Evolutionary conservation across 2,329 filamentous ascomycete species (phyloP).

Genomic region (Sporothrix protearum): DNA sequence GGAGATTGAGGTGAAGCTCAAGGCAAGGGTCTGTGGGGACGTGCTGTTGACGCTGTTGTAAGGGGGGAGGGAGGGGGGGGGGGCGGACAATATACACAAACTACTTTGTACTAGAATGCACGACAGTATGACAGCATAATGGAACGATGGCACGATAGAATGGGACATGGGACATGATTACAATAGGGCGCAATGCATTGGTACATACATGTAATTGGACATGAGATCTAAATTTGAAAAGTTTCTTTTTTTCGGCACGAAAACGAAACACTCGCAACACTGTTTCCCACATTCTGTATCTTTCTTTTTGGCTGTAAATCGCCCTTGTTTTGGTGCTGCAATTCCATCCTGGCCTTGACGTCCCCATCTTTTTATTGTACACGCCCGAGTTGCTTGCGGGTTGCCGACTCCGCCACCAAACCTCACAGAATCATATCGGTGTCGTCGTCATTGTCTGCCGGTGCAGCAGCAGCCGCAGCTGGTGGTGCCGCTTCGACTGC

Average conservation of each 20-base stretch:
- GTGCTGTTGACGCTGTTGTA: slow-evolving; percentile 54
- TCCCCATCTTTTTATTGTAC: background rate
- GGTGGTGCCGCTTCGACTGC: slow-evolving; percentile 34
- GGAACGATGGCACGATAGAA: background rate
- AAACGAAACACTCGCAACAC: too few relatives aligned
- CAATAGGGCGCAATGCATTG: too few relatives aligned
- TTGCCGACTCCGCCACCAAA: background rate
- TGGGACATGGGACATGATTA: background rate
- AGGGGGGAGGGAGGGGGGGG: background rate
- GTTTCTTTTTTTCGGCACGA: too few relatives aligned
- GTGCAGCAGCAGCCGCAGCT: slow-evolving; percentile 30
- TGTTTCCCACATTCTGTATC: background rate
- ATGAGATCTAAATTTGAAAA: too few relatives aligned
- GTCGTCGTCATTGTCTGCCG: slow-evolving; percentile 34
- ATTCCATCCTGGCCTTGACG: background rate
- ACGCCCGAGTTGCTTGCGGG: too few relatives aligned
- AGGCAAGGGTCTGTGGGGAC: slow-evolving; percentile 66
- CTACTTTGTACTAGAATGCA: background rate
- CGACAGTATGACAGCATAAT: background rate
- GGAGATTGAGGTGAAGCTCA: slow-evolving; percentile 65
- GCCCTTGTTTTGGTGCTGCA: background rate
- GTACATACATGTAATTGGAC: background rate
- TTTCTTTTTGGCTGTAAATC: background rate
- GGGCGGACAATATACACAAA: too few relatives aligned
- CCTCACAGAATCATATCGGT: slow-evolving; percentile 33